Base-by-base conservation (phyloP, 257 asterid genomes). In the Petunia axillaris region DNA sequence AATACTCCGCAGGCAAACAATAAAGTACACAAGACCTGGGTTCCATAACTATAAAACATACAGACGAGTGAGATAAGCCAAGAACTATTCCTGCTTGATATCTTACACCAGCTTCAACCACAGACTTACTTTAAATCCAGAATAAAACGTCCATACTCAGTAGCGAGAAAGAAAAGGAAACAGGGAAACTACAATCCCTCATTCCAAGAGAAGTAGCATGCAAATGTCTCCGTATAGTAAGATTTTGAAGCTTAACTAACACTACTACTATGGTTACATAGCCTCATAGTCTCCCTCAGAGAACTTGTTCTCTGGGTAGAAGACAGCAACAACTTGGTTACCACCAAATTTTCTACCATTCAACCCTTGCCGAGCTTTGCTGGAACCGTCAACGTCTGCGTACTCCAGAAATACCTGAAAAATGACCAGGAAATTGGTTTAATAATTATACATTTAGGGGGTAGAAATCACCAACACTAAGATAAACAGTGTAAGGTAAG, bases 271-370 rank as follows among this genome's bases (percentile, higher is more conserved):
- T 50, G 44, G 13, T 63, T 68, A 75, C 59, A 67, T 25, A 79
- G 93, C 99, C 77, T 89, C 84, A 78, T 93, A 96, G 76, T 94
- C 97, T 48, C 93, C 98, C 81, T 92, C 89, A 0, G 89, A 85
- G 68, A 94, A 96, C 90, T 87, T 94, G 81, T 91, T 81, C 89
- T 96, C 99, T 1, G 97, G 92, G 81, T 92, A 96, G 86, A 89
- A 96, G 48, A 91, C 91, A 1, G 98, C 99, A 68, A 89, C 85
- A 16, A 96, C 99, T 86, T 86, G 89, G 80, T 90, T 96, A 44
- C 94, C 97, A 37, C 97, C 99, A 63, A 96, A 96, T 87, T 89
- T 93, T 80, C 99, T 91, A 62, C 99, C 99, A 50, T 94, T 88
- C 81, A 96, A 75, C 41, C 92, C 97, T 87, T 83, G 91, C 36